phyloP scores from a whole-genome alignment of 805 yeast genomes.

The Lachancea cidri region DNA sequence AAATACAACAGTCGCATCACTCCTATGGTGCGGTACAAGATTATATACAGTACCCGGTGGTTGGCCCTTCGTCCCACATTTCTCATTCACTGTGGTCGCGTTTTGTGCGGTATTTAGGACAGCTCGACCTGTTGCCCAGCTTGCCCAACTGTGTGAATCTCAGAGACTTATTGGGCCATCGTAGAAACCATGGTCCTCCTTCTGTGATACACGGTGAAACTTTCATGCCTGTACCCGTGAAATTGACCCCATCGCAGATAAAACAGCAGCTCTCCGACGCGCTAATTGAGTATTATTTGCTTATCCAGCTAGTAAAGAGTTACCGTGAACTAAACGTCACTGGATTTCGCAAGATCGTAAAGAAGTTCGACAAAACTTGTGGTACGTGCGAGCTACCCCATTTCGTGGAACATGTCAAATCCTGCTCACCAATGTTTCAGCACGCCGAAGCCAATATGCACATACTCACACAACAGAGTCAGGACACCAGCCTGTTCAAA shows the following conservation, averaged over 20 bases:
- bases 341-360: constrained; percentile 82
- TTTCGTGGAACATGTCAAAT: constrained; percentile 26
- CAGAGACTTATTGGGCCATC: constrained; percentile 1
- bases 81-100: background rate
- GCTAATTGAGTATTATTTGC: constrained; percentile 28
- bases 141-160: constrained; percentile 19
- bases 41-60: background rate
- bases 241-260: constrained; percentile 14
- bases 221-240: constrained; percentile 11
- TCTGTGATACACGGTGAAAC: constrained; percentile 8
- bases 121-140: constrained; percentile 26
- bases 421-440: constrained; percentile 23
- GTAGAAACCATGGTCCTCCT: constrained; percentile 1
- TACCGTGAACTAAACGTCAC: constrained; percentile 76
- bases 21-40: constrained; percentile 5
- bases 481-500: constrained; percentile 14
- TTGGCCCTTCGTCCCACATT: background rate
- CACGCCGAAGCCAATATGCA: constrained; percentile 24
- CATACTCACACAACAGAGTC: constrained; percentile 24
- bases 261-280: constrained; percentile 25
- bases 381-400: constrained; percentile 22
- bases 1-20: constrained; percentile 7
- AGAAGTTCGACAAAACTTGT: constrained; percentile 74
- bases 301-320: constrained; percentile 29
- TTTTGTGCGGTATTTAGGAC: background rate